Evolutionary conservation across 768 basidiomycete genomes (phyloP), one percentile per base, ranked within the genome.

Genomic region (Lactifluus subvellereus): DNA sequence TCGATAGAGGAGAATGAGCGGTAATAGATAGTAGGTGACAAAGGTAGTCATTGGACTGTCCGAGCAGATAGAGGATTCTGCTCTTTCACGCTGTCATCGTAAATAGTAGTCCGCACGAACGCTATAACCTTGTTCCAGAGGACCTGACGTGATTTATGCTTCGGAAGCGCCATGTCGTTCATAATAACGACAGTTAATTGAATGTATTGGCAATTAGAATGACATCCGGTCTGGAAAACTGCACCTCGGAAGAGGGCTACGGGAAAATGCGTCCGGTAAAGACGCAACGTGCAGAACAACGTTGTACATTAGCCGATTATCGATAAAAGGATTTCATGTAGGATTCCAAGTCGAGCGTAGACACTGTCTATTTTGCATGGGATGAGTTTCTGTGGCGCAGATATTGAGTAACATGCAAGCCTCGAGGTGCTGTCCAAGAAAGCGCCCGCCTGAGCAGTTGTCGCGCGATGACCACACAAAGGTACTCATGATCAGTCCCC

Each of bases 291-390:
- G 37, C 52, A 33, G 40, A 40, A 54, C 51, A 49, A 54, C 57
- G 62, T 51, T 66, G 45, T 37, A 18, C 35, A 54, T 38, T 64
- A 59, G 59, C 62, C 53, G 65, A 54, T 64, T 54, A 66, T 63
- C 65, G 62, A 66, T 66, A 51, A 45, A 45, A 38, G 52, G 47
- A 33, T 20, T 58, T 53, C 47, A 38, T 37, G 59, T 27, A 52
- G 30, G 43, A 60, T 60, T 53, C 59, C 43, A 11, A 45, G 59
- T 54, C 13, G 52, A 45, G 59, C 35, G 22, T 53, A 45, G 37
- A 54, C 20, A 49, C 33, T 27, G 37, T 43, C 18, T 54, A 20
- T 35, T 64, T 54, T 64, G 47, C 52, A 35, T 50, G 40, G 37
- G 50, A 59, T 42, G 38, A 43, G 38, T 33, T 54, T 54, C 57